Evolutionary conservation across 495 filamentous ascomycete species (phyloP).

Genomic region (Neurospora hispaniola): DNA sequence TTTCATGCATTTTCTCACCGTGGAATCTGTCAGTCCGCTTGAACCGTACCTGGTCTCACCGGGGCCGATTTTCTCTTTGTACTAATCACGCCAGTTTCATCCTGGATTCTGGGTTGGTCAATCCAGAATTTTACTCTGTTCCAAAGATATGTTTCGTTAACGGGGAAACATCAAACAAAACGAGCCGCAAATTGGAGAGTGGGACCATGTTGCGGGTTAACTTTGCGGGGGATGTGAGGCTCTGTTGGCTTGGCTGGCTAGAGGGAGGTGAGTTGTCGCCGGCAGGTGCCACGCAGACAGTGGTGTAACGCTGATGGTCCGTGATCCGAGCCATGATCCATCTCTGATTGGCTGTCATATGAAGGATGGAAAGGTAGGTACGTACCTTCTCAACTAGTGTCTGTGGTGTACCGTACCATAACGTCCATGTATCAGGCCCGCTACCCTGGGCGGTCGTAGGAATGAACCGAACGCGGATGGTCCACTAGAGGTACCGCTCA

Average conservation of each 20-base stretch:
- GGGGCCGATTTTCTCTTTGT: background rate
- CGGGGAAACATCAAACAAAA: background rate
- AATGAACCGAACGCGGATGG: too few relatives aligned
- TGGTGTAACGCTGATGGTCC: background rate
- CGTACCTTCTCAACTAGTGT: background rate
- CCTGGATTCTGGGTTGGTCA: background rate
- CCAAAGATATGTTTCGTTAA: background rate
- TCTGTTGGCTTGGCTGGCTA: background rate
- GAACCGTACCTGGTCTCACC: too few relatives aligned
- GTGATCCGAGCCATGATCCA: background rate
- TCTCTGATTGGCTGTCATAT: background rate
- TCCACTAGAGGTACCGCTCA: too few relatives aligned
- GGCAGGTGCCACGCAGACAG: background rate
- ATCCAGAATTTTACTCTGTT: background rate
- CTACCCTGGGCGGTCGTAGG: too few relatives aligned
- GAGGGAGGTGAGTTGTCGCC: background rate
- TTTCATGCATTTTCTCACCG: background rate
- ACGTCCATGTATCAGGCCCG: background rate
- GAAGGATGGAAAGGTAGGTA: background rate
- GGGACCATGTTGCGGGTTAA: background rate
- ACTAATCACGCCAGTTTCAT: background rate
- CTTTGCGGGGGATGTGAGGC: background rate
- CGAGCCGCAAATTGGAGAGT: background rate
- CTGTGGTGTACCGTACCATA: background rate
- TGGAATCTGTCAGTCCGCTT: too few relatives aligned